phyloP scores from a whole-genome alignment of 257 asterid species.

The Primulina huaijiensis region DNA sequence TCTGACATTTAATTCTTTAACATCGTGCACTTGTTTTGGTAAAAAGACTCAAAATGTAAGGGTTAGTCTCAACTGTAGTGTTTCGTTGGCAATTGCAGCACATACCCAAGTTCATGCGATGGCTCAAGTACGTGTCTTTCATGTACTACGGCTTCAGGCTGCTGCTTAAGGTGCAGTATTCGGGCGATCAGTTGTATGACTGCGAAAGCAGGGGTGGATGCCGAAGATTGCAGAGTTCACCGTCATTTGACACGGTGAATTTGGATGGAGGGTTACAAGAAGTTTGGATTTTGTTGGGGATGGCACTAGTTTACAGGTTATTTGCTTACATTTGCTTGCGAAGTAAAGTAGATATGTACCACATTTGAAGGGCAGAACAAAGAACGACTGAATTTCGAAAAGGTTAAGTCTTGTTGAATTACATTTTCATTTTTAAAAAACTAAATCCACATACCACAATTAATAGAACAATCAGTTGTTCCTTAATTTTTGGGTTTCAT shows the following conservation, averaged over 20 bases:
- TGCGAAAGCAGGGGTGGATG: conserved; percentile 72
- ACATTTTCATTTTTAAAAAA: not conserved
- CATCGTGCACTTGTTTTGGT: not conserved
- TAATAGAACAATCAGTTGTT: not conserved
- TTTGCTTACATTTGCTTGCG: conserved; percentile 68
- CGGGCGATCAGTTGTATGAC: conserved; percentile 67
- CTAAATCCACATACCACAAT: no score
- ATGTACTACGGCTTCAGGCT: conserved; percentile 92
- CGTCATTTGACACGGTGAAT: conserved; percentile 76
- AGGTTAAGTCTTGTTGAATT: not conserved
- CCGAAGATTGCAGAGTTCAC: conserved; percentile 68
- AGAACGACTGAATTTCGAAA: not conserved
- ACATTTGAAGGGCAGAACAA: conserved; percentile 33
- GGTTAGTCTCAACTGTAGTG: no score
- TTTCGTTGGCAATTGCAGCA: conserved; percentile 46
- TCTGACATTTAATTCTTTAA: no score
- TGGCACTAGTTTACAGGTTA: conserved; percentile 76
- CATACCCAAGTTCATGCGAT: conserved; percentile 76
- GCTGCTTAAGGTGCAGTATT: conserved; percentile 77
- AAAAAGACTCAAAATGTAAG: no score
- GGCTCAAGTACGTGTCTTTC: conserved; percentile 86
- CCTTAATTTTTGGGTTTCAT: not conserved
- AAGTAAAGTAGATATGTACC: conserved; percentile 44
- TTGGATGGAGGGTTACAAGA: conserved; percentile 70
- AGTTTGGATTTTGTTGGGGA: conserved; percentile 76